Base-by-base conservation (phyloP, 129 eudicot species). In the Flaveria ramosissima region DNA sequence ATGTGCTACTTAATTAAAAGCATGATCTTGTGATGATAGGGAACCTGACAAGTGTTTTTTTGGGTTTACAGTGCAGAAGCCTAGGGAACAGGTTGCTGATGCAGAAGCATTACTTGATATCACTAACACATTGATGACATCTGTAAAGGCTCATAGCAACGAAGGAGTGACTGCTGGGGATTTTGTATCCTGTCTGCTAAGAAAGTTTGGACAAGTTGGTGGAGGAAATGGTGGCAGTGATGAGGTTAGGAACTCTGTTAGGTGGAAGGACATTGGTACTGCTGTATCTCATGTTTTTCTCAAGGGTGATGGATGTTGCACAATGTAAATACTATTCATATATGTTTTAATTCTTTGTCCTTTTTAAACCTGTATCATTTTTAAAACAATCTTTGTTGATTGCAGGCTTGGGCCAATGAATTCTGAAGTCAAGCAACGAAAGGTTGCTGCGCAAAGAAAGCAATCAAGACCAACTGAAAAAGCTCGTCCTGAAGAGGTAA, bases 21-120 rank as follows among this genome's bases (percentile, higher is more conserved):
- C 15, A 2, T 30, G 77, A 32, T 27, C n/a, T 19, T 32, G 19
- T 36, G 74, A 20, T 52, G 74, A 13, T 26, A 20, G 42, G 7
- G 32, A 15, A 30, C 21, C 19, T 42, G 45, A 73, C 51, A 66
- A 26, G 16, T 79, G 66, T 9, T 77, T 6, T 70, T 55, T 42
- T 56, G 19, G 55, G 61, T 30, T 27, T 75, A 57, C 90, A 95
- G 99, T 95, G 19, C 84, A 83, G 82, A 95, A 88, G 76, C 99
- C 99, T 24, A 82, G 99, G 75, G 99, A 95, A 27, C 99, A 95
- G 80, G 97, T 95, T 24, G 99, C 97, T 6, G 99, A 95, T 88
- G 99, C 99, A 4, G 99, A 95, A 59, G 96, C 99, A 1, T 84
- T 95, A 30, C 76, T 89, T 84, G 97, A 95, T 75, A 91, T 95